Evolutionary conservation across 805 yeast genomes (phyloP), one percentile per base, ranked within the genome.

Genomic region (Candida endomychidarum): DNA sequence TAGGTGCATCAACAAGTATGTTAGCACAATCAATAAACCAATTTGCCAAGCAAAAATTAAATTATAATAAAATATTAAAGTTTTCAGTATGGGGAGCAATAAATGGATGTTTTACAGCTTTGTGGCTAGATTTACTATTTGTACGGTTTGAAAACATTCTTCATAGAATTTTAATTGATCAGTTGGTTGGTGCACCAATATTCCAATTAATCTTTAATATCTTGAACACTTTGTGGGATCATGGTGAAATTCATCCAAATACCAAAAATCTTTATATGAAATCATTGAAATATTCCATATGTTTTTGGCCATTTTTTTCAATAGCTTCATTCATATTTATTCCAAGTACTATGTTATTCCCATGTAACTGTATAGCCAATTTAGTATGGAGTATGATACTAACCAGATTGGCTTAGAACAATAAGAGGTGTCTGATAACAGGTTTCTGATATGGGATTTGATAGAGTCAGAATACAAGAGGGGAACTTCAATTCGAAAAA

Each of bases 251-350:
- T 57, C 37, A 56, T 54, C 12, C 41, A 25, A 44, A 49, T 53
- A 34, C 69, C 53, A 60, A 61, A 42, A 46, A 65, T 8, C 59
- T 73, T 7, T 78, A 67, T 46, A 41, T 75, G 39, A 72, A 67
- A 32, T 66, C 80, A 7, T 55, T 81, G 43, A 73, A 72, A 40
- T 70, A 73, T 41, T 72, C 81, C 24, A 78, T 74, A 51, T 58
- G 77, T 52, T 68, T 72, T 37, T 81, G 85, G 83, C 85, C 86
- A 2, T 58, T 74, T 29, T 73, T 78, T 38, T 77, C 83, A 10
- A 57, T 72, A 7, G 45, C 72, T 27, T 66, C 75, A 43, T 81
- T 81, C 53, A 63, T 67, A 15, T 61, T 72, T 31, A 56, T 79
- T 8, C 79, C 77, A 0, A 62, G 65, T 23, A 56, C 66, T n/a